Evolutionary conservation across 768 basidiomycete species (phyloP).

Genomic region (Phanerochaete carnosa): DNA sequence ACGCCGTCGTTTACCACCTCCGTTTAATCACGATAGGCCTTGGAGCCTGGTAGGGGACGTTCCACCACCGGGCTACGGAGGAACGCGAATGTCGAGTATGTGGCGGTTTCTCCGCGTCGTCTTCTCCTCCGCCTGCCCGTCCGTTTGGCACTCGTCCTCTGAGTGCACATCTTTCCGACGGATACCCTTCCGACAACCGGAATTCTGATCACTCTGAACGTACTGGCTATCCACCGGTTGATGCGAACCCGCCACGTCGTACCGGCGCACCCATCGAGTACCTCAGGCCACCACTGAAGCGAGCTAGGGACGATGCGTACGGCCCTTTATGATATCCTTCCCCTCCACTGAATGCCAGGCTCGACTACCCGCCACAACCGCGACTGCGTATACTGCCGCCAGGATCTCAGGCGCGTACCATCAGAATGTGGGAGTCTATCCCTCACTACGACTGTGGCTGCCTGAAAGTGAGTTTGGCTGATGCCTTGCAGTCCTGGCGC

Average conservation of each 20-base stretch:
- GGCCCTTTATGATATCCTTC: constrained; percentile 10
- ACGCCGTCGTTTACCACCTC: constrained; percentile 19
- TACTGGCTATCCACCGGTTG: constrained; percentile 17
- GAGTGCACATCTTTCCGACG: constrained; percentile 22
- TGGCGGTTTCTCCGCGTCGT: constrained; percentile 13
- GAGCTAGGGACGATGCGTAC: constrained; percentile 23
- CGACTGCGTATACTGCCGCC: constrained; percentile 18
- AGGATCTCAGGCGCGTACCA: constrained; percentile 15
- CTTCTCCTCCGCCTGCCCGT: constrained; percentile 7
- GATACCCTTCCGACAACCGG: constrained; percentile 18
- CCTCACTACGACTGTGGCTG: neutral
- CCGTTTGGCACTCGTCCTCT: constrained; percentile 22
- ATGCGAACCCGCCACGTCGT: constrained; percentile 9
- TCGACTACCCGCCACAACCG: constrained; percentile 11
- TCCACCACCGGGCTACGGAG: constrained; percentile 12
- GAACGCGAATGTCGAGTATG: constrained; percentile 25
- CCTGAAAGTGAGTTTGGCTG: neutral
- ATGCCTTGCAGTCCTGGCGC: no score
- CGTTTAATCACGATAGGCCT: constrained; percentile 10
- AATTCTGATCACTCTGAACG: constrained; percentile 19
- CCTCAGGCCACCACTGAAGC: constrained; percentile 25
- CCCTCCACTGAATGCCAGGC: neutral
- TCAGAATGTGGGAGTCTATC: constrained; percentile 13
- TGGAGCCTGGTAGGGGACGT: constrained; percentile 17
- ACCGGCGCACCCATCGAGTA: constrained; percentile 17